Evolutionary conservation across 2,329 filamentous ascomycete genomes (phyloP).

Genomic region (Ceratocystis harringtonii): DNA sequence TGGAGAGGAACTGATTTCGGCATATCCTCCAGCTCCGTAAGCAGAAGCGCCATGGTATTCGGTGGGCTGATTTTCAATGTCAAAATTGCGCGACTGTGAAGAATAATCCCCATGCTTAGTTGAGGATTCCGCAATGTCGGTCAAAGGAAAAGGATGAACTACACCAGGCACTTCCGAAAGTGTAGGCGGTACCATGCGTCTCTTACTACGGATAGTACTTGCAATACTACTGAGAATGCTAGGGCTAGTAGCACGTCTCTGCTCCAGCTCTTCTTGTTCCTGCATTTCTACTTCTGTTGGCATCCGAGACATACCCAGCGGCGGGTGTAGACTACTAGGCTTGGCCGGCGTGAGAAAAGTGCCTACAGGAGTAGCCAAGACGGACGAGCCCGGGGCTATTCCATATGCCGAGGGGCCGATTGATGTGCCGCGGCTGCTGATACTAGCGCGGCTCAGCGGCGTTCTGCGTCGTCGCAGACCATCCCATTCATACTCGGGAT

Average conservation of each 20-base stretch:
- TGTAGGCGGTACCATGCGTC: constrained; percentile 24
- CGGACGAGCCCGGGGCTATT: constrained; percentile 11
- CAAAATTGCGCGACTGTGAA: constrained; percentile 28
- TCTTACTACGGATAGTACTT: constrained; percentile 35
- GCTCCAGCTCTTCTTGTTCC: constrained; percentile 31
- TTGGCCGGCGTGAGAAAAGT: not conserved
- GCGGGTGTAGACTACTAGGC: constrained; percentile 42
- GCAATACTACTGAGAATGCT: constrained; percentile 40
- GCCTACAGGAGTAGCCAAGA: not conserved
- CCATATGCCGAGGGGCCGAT: constrained; percentile 10
- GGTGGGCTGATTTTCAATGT: constrained; percentile 31
- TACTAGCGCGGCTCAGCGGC: constrained; percentile 23
- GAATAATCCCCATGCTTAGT: constrained; percentile 26
- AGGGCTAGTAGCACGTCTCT: constrained; percentile 23
- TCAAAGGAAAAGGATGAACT: constrained; percentile 47
- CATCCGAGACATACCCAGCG: constrained; percentile 76
- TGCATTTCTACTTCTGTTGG: constrained; percentile 50
- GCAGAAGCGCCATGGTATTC: constrained; percentile 35
- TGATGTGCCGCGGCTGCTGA: constrained; percentile 20
- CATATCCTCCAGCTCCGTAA: constrained; percentile 27
- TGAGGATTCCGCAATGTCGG: constrained; percentile 40
- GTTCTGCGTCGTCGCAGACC: constrained; percentile 62
- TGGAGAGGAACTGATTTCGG: constrained; percentile 34
- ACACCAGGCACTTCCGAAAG: constrained; percentile 35
- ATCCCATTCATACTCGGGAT: constrained; percentile 66